Base-by-base conservation (phyloP, 2,329 filamentous ascomycete species). In the Fusarium sp. region DNA sequence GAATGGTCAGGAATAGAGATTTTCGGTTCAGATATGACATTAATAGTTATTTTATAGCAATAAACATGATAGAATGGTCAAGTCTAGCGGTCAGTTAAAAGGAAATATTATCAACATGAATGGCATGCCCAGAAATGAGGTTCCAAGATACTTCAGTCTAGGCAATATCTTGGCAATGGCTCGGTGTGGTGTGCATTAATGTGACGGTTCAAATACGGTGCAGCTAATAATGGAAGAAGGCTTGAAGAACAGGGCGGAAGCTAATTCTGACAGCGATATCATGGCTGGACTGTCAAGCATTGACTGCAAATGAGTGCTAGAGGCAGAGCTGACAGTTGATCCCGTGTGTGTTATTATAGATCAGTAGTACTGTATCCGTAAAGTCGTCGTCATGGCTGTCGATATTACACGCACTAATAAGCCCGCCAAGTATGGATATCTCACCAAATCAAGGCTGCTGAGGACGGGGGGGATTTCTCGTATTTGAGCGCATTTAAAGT, bases 61-160 rank as follows among this genome's bases (percentile, higher is more conserved):
- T 18, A n/a, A 42, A 50, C 7, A 3, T 42, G 17, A 17, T 22
- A 34, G 24, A 64, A 69, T 63, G 30, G 14, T 36, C 39, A 69
- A 69, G 39, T 52, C 42, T 32, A 26, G 41, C 22, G 55, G 63
- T 68, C 13, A 56, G 15, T 14, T 12, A 39, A 22, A 48, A 26
- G 14, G 30, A 6, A 38, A 50, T 20, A 20, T 28, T 44, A 24
- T 70, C 45, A 48, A 32, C 20, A 22, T 24, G 36, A 38, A 39
- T 50, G 67, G 66, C 28, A 70, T 70, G 67, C 28, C 36, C 28
- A 44, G 41, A 70, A 57, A 70, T 70, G 58, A 66, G 39, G 66
- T 59, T 51, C 28, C 28, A 65, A 50, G 55, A 65, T 44, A 24
- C 26, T n/a, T 36, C 26, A 41, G 48, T 41, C 38, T 34, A 32